Evolutionary conservation across 2,329 filamentous ascomycete species (phyloP), one percentile per base, ranked within the genome.

Genomic region (Fusarium heterosporum): DNA sequence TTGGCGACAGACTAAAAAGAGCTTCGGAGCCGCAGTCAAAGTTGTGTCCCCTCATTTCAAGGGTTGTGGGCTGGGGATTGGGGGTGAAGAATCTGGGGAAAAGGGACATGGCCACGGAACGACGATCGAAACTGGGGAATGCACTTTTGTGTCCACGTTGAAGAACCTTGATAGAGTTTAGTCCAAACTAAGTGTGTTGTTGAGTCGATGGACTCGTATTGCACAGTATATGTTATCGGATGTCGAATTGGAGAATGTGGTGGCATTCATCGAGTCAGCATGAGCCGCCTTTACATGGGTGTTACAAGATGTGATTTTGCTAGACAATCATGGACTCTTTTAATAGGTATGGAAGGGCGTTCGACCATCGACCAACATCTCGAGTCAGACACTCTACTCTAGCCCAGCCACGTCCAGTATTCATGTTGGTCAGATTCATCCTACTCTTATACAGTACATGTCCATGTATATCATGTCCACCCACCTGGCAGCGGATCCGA

Each of bases 1-100:
- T 71, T 72, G 68, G 70, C 66, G 67, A 29, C 42, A 45, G 9
- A 16, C 42, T 43, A 47, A 45, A 51, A 59, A 19, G 55, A 72
- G 40, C 49, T 55, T 68, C 70, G 70, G 70, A 72, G 56, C 70
- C 70, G 70, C 70, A 72, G 59, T 57, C 50, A 66, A 56, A 42
- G 48, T 36, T 42, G 30, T 47, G 69, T 55, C 56, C 69, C 63
- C 69, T 70, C 64, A 70, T 68, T 46, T 53, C 64, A 46, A 40
- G 53, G 43, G 47, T 64, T 34, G 13, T 16, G 28, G 19, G 22
- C 12, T 46, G 39, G 40, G 52, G 41, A 16, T 41, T 41, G 54
- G 64, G 64, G 38, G 50, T 39, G 13, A 22, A 13, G 13, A 55
- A 42, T 49, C 43, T 49, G 61, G 63, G 62, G 36, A 42, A 50